Evolutionary conservation across 1,139 yeast species (phyloP).

Genomic region (Yamadazyma taylorii): DNA sequence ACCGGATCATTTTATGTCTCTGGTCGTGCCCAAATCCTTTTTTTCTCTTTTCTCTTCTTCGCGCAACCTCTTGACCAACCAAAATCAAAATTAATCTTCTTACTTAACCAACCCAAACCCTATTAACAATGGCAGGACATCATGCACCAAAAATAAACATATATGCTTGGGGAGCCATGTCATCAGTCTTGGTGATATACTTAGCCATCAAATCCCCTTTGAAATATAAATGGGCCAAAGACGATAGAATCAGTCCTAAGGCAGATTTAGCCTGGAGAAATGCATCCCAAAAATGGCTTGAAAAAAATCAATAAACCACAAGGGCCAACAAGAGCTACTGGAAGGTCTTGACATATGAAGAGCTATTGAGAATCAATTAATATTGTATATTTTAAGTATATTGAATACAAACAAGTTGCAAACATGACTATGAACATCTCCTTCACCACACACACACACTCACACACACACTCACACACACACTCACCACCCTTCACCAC

Average conservation of each 20-base stretch:
- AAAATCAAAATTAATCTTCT: background rate
- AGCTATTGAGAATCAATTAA: background rate
- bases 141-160: conserved; percentile 43
- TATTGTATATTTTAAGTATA: background rate
- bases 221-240: conserved; percentile 44
- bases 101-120: conserved; percentile 25
- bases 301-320: conserved; percentile 19
- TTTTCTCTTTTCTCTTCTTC: too few relatives aligned
- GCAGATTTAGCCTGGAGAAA: conserved; percentile 56
- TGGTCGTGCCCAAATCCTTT: too few relatives aligned
- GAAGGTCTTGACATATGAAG: too few relatives aligned
- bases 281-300: conserved; percentile 49
- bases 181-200: conserved; percentile 44
- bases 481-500: too few relatives aligned
- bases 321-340: too few relatives aligned
- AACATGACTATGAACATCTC: too few relatives aligned
- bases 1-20: too few relatives aligned
- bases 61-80: too few relatives aligned
- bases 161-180: conserved; percentile 47
- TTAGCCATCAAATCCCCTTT: conserved; percentile 44
- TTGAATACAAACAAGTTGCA: background rate
- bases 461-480: too few relatives aligned
- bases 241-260: conserved; percentile 48
- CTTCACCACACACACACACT: too few relatives aligned
- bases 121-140: conserved; percentile 17